Conservation (phyloP, 306 rosid species). For the Begonia masoniana region DNA sequence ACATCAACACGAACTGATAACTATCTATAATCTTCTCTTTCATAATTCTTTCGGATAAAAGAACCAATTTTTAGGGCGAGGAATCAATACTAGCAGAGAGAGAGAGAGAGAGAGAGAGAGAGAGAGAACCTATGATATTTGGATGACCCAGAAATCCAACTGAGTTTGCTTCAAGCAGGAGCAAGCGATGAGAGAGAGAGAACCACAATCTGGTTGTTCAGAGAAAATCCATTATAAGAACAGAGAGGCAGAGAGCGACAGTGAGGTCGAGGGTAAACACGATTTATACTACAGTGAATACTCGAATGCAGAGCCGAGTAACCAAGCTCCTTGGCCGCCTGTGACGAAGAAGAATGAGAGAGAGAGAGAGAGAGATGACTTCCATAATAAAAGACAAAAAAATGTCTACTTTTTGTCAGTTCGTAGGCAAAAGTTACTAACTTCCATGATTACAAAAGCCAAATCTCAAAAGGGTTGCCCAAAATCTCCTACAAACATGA, state of each 20-base stretch:
- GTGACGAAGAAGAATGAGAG: no score
- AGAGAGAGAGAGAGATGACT: no score
- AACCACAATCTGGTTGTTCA: not conserved
- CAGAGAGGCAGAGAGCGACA: not conserved
- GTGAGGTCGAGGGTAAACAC: constrained; percentile 5
- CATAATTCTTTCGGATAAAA: not conserved
- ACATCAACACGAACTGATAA: no score
- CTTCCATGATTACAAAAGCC: no score
- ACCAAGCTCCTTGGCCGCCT: not conserved
- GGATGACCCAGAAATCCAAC: constrained; percentile 6
- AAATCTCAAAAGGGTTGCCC: no score
- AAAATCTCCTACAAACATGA: no score
- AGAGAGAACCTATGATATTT: not conserved
- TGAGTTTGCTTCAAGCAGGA: not conserved
- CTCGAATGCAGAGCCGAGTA: not conserved
- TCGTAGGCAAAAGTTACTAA: no score
- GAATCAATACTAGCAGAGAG: not conserved
- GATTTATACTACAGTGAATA: constrained; percentile 4
- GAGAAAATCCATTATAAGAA: not conserved
- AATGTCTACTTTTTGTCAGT: not conserved
- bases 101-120: no score
- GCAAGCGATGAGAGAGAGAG: not conserved
- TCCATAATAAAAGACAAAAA: not conserved
- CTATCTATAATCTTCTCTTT: no score
- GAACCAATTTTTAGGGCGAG: not conserved